Evolutionary conservation across 805 yeast species (phyloP).

Genomic region (Candida sphagnicola): DNA sequence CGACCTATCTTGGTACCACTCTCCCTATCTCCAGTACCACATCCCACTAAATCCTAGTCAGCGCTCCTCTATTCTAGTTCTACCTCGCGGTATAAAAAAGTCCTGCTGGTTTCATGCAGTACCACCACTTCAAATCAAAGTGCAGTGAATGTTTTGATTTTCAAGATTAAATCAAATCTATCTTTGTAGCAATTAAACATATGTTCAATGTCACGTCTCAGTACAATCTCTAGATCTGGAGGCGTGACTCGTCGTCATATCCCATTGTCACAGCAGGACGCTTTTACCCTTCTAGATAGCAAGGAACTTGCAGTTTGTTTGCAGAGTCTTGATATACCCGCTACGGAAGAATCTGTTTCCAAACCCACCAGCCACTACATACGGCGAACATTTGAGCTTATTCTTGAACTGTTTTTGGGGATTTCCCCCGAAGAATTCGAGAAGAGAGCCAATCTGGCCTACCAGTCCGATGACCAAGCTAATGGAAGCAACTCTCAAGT

Average conservation of each 20-base stretch:
- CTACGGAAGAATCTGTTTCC: slow-evolving; percentile 53
- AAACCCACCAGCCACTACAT: slow-evolving; percentile 58
- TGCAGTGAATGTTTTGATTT: not conserved
- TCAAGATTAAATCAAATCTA: not conserved
- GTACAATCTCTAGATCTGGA: slow-evolving; percentile 26
- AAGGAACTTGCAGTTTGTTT: slow-evolving; percentile 57
- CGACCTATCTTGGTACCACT: too few relatives aligned
- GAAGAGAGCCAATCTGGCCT: slow-evolving; percentile 11
- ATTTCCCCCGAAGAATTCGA: slow-evolving; percentile 31
- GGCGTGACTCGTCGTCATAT: slow-evolving; percentile 16
- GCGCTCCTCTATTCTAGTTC: too few relatives aligned
- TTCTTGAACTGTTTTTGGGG: slow-evolving; percentile 58
- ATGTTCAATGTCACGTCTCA: slow-evolving; percentile 31
- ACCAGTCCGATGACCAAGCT: not conserved
- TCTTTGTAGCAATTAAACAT: too few relatives aligned
- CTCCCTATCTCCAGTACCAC: too few relatives aligned
- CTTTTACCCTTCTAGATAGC: slow-evolving; percentile 59
- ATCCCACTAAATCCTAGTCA: too few relatives aligned
- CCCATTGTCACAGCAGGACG: slow-evolving; percentile 31
- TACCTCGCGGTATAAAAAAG: too few relatives aligned
- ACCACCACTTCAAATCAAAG: not conserved
- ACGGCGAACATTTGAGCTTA: slow-evolving; percentile 53
- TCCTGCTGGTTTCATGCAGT: not conserved
- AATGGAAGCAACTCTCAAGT: slow-evolving; percentile 7
- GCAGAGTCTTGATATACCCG: slow-evolving; percentile 58